Conservation (phyloP, 2,329 filamentous ascomycete genomes). For the Phyllosticta ampelicida region DNA sequence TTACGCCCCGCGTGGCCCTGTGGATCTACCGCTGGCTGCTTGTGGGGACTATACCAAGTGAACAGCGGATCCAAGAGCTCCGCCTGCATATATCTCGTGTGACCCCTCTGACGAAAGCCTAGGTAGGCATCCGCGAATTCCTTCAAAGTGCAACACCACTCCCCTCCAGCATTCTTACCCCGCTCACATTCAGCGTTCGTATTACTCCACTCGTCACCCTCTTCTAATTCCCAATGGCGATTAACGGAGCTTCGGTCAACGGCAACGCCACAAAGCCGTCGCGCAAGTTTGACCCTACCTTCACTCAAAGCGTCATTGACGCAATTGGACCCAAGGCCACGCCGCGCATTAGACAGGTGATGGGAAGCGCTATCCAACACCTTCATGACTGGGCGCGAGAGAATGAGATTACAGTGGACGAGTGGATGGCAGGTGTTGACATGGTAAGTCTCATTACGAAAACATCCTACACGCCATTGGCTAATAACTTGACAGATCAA, state of each 20-base stretch:
- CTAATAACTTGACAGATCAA: constrained; percentile 36
- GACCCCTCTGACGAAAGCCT: not conserved
- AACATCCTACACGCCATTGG: not conserved
- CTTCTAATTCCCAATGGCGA: constrained; percentile 13
- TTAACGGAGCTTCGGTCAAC: constrained; percentile 12
- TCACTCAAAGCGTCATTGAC: constrained; percentile 63
- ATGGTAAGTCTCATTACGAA: constrained; percentile 38
- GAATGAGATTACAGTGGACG: constrained; percentile 63
- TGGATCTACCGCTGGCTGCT: not conserved
- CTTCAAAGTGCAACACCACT: not conserved
- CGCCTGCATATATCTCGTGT: not conserved
- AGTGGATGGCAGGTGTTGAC: constrained; percentile 66
- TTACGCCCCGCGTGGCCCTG: not conserved
- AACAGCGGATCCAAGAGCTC: not conserved
- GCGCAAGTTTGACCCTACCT: constrained; percentile 58
- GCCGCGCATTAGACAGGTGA: constrained; percentile 53
- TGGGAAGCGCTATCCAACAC: constrained; percentile 56
- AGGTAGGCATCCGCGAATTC: not conserved
- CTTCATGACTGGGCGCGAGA: constrained; percentile 72
- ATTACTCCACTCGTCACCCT: not conserved
- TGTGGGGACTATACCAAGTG: not conserved
- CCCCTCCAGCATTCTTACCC: not conserved
- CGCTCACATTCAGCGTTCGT: not conserved
- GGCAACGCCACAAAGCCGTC: not conserved
- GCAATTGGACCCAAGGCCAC: constrained; percentile 60